Evolutionary conservation across 225 moss, liverwort and hornwort species (phyloP).

Genomic region (Pseudisothecium myosuroides): DNA sequence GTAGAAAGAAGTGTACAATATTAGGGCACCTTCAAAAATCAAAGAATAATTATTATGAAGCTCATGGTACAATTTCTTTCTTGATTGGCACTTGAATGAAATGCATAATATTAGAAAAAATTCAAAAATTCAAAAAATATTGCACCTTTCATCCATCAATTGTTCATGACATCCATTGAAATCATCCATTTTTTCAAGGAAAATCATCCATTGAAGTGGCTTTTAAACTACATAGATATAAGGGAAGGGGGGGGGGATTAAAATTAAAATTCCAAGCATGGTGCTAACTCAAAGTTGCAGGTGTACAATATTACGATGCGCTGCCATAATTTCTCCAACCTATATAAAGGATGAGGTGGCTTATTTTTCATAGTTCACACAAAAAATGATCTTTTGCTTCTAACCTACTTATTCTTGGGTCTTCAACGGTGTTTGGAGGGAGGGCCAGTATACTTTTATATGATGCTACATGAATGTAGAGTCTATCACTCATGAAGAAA

Average conservation of each 20-base stretch:
- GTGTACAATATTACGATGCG: background rate
- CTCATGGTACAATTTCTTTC: too few relatives aligned
- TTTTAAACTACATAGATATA: background rate
- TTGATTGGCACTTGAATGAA: too few relatives aligned
- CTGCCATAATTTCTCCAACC: rapidly evolving
- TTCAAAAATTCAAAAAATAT: background rate
- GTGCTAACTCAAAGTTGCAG: background rate
- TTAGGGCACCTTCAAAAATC: background rate
- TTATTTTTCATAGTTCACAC: background rate
- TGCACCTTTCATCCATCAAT: background rate
- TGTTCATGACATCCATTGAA: background rate
- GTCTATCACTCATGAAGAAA: background rate
- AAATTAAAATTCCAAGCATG: background rate
- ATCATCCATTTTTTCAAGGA: background rate
- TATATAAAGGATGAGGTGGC: background rate
- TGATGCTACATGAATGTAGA: too few relatives aligned
- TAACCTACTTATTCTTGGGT: background rate
- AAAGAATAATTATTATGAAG: too few relatives aligned
- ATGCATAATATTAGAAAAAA: background rate
- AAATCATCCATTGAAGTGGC: background rate
- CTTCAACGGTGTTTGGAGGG: background rate
- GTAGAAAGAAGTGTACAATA: background rate
- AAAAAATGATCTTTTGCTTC: background rate
- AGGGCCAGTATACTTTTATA: too few relatives aligned
- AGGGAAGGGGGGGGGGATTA: too few relatives aligned